Evolutionary conservation across 163 green algal genomes (phyloP), one percentile per base, ranked within the genome.

Genomic region (Scenedesmus sp.): DNA sequence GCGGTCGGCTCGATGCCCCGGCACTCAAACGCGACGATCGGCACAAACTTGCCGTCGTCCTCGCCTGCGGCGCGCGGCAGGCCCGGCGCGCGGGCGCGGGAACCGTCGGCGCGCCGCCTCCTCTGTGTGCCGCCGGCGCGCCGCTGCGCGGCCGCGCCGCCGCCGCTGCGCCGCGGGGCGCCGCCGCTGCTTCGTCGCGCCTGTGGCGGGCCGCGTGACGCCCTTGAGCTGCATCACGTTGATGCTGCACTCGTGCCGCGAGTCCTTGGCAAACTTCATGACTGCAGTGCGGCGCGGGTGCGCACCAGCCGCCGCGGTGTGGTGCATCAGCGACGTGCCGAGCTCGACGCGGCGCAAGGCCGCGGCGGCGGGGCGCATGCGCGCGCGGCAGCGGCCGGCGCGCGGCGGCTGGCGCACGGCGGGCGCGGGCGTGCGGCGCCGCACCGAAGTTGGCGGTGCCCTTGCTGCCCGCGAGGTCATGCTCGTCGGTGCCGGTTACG

Each of bases 11-110:
- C 92, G 47, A 96, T 63, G 17, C 93, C 93, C 0, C 93, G 78
- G 83, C 93, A 97, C 62, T 97, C 93, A 77, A 97, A 96, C 0
- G 80, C 92, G 20, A 95, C 82, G 1, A 97, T 80, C 3, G 90
- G 88, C 29, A 96, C 92, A 81, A 89, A 96, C 45, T 86, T 84
- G 45, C 85, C 73, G 0, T 80, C 75, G 56, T 93, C 88, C 11
- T 91, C 88, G 15, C 83, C 88, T 65, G 82, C 75, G 53, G 10
- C 39, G 39, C 39, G 10, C 6, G 7, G 39, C 39, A 60, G 51
- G 9, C 31, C 2, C n/a, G n/a, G n/a, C n/a, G n/a, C n/a, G n/a
- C 5, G 24, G 18, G 31, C n/a, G 11, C 5, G 22, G n/a, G 22
- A 13, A 22, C 14, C 22, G 18, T 47, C 22, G 7, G 22, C n/a